A percentile compares a stretch with the other conserved stretches of the same genome.
These are phyloP conservation scores for Lizanozyma gosingica DNA, from an alignment of 1,139 yeast genomes.

Conservation along the genomic window DNA sequence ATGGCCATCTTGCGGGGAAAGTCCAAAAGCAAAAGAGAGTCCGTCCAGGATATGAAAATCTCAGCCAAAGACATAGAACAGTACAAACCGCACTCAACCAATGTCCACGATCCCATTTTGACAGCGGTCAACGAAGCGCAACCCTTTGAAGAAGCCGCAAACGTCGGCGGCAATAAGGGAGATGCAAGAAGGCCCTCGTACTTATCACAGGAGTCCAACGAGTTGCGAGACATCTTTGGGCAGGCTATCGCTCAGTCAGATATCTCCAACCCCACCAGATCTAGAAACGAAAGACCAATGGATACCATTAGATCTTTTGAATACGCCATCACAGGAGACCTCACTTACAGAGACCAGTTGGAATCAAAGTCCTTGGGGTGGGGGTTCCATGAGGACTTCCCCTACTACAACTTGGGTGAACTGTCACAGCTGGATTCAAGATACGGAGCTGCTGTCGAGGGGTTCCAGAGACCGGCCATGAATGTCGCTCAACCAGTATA, in stretches of 20 bases:
- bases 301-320: slow-evolving; percentile 92
- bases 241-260: slow-evolving; percentile 67
- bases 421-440: slow-evolving; percentile 19
- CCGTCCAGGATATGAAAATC: slow-evolving; percentile 33
- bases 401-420: slow-evolving; percentile 26
- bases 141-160: slow-evolving; percentile 78
- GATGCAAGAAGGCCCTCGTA: slow-evolving; percentile 33
- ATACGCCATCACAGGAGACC: slow-evolving; percentile 86
- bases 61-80: slow-evolving; percentile 17
- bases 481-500: slow-evolving; percentile 49
- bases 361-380: slow-evolving; percentile 76
- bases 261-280: slow-evolving; percentile 83
- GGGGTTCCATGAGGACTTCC: slow-evolving; percentile 48
- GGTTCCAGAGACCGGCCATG: slow-evolving; percentile 19
- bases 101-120: slow-evolving; percentile 81
- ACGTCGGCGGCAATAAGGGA: slow-evolving; percentile 15
- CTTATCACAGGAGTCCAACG: slow-evolving; percentile 32
- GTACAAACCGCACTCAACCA: slow-evolving; percentile 48
- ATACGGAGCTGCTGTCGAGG: slow-evolving; percentile 9
- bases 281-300: slow-evolving; percentile 88
- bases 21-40: not conserved
- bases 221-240: slow-evolving; percentile 77
- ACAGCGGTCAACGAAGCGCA: slow-evolving; percentile 91
- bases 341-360: slow-evolving; percentile 63
- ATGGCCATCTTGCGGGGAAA: not conserved